Percentiles rank a stretch among this genome's conserved stretches.
phyloP scores from a whole-genome alignment of 805 yeast genomes.

The Ogataea corticis region DNA sequence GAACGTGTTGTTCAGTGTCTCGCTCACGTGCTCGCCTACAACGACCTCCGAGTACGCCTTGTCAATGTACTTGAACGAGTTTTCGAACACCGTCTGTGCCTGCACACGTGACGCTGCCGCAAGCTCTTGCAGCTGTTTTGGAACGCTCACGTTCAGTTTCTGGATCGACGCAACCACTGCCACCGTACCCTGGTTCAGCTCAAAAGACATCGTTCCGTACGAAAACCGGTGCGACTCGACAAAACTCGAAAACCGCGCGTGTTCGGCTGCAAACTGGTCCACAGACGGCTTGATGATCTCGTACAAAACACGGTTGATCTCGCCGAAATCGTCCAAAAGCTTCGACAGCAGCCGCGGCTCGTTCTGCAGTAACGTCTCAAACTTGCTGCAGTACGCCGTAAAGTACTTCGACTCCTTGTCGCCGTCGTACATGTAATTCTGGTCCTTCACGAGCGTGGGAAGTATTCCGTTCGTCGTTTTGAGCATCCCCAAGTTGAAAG shows the following conservation, averaged over 20 bases:
- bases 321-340: conserved; percentile 38
- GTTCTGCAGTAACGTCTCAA: conserved; percentile 14
- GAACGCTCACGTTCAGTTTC: conserved; percentile 17
- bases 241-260: conserved; percentile 38
- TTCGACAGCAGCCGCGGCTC: conserved; percentile 24
- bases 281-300: conserved; percentile 52
- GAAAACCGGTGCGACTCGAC: conserved; percentile 44
- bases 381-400: conserved; percentile 16
- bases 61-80: conserved; percentile 58
- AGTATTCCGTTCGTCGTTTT: conserved; percentile 44
- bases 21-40: conserved; percentile 56
- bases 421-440: conserved; percentile 33
- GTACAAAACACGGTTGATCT: conserved; percentile 52
- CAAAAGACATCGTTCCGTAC: conserved; percentile 57
- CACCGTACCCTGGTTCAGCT: conserved; percentile 37
- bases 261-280: conserved; percentile 40
- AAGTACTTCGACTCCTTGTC: conserved; percentile 20
- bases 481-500: conserved; percentile 43
- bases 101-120: conserved; percentile 4
- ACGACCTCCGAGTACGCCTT: conserved; percentile 43
- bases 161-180: conserved; percentile 16
- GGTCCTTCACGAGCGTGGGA: conserved; percentile 30
- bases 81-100: conserved; percentile 48
- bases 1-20: conserved; percentile 40
- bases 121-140: conserved; percentile 14